These are phyloP conservation scores for Linnemannia exigua DNA, from an alignment of 192 early-diverging fungal genomes.

Conservation along the genomic window DNA sequence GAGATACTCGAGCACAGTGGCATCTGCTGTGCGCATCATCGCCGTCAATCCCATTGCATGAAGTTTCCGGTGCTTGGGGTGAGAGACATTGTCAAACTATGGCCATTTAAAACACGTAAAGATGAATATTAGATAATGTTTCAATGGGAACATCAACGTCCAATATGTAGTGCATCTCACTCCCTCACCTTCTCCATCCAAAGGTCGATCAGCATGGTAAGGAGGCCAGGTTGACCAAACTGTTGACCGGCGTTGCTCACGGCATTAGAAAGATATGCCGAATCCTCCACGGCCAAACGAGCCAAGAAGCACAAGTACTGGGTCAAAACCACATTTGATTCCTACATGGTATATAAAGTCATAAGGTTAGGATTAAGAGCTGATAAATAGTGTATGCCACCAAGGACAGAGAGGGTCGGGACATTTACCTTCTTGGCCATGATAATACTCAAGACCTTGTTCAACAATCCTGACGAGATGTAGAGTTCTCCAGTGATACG, in stretches of 20 bases:
- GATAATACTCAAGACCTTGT: conserved; percentile 67
- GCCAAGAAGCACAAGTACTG: conserved; percentile 74
- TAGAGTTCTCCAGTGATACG: conserved; percentile 66
- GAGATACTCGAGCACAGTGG: conserved; percentile 62
- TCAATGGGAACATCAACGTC: background rate
- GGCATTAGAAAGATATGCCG: conserved; percentile 64
- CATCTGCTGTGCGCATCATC: conserved; percentile 65
- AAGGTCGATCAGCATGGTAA: conserved; percentile 64
- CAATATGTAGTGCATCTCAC: background rate
- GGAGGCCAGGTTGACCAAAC: conserved; percentile 60
- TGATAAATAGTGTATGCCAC: background rate
- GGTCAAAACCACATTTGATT: conserved; percentile 71
- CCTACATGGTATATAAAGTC: conserved; percentile 25
- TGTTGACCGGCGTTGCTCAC: conserved; percentile 62
- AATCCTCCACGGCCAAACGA: conserved; percentile 72
- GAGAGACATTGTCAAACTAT: conserved; percentile 84
- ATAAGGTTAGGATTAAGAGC: background rate
- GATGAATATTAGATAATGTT: background rate
- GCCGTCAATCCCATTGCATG: conserved; percentile 73
- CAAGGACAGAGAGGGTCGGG: background rate
- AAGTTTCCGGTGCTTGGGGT: conserved; percentile 77
- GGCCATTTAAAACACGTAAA: background rate
- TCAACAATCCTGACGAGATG: conserved; percentile 67
- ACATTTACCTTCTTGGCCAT: conserved; percentile 58
- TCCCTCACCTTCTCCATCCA: conserved; percentile 78